phyloP scores from a whole-genome alignment of 2,329 filamentous ascomycete species.

The Stromatinia cepivora region DNA sequence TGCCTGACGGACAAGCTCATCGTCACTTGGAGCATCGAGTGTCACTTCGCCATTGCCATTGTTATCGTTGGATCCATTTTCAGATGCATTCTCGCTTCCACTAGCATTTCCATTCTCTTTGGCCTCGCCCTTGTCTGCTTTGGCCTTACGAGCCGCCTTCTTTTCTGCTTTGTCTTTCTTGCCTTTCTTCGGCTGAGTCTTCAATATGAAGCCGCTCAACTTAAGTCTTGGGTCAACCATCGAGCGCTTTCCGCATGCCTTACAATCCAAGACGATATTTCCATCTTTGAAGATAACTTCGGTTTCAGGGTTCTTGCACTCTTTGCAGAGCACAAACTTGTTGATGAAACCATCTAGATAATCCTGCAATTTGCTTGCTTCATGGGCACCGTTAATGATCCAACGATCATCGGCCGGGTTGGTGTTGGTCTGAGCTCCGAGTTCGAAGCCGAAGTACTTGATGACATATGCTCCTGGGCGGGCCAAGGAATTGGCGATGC shows the following conservation, averaged over 20 bases:
- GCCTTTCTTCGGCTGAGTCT: constrained; percentile 94
- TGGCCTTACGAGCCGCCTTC: constrained; percentile 83
- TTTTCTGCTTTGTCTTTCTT: constrained; percentile 95
- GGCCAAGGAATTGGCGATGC: constrained; percentile 86
- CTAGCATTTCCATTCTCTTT: constrained; percentile 56
- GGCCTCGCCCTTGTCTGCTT: constrained; percentile 47
- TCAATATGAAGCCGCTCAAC: constrained; percentile 94
- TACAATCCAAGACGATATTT: constrained; percentile 92
- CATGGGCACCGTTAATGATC: constrained; percentile 99
- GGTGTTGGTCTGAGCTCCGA: constrained; percentile 97
- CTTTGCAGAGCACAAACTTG: constrained; percentile 99
- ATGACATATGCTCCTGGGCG: constrained; percentile 94
- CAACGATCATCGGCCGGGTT: constrained; percentile 97
- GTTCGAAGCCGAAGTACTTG: constrained; percentile 99
- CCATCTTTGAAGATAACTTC: constrained; percentile 94
- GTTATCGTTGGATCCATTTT: constrained; percentile 52
- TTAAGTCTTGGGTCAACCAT: constrained; percentile 92
- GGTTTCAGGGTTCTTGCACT: constrained; percentile 99
- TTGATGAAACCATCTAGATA: constrained; percentile 97
- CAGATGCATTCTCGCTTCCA: constrained; percentile 66
- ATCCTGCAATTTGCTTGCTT: constrained; percentile 92
- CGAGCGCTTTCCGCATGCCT: constrained; percentile 92
- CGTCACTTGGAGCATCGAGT: constrained; percentile 77
- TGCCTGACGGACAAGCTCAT: constrained; percentile 81
- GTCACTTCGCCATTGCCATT: constrained; percentile 49